Conservation (phyloP, 2,329 filamentous ascomycete species). For the Penicillium fuscoglaucum region DNA sequence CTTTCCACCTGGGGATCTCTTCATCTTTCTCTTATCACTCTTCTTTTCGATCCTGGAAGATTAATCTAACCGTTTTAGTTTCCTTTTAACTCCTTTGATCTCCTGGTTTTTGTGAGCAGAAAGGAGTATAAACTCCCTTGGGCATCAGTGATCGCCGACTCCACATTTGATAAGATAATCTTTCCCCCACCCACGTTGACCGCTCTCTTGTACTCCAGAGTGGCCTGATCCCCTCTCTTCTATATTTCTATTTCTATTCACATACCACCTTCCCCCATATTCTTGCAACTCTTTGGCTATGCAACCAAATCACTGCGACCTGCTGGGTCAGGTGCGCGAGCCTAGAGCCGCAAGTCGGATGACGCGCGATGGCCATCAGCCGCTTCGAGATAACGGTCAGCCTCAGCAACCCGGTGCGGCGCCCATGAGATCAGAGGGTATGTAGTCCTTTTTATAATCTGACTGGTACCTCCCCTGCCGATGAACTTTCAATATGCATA, state of each 20-base stretch:
- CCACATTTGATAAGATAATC: constrained; percentile 30
- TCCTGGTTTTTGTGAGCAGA: not conserved
- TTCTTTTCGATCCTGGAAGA: not conserved
- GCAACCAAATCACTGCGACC: constrained; percentile 44
- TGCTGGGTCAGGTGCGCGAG: constrained; percentile 39
- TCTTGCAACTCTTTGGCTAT: constrained; percentile 25
- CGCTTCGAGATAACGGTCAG: constrained; percentile 35
- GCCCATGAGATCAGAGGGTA: constrained; percentile 47
- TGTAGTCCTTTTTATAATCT: constrained; percentile 23
- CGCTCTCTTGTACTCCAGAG: constrained; percentile 23
- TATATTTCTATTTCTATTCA: constrained; percentile 11
- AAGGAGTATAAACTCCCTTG: constrained; percentile 11
- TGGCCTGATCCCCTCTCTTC: constrained; percentile 19
- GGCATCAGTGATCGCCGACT: constrained; percentile 24
- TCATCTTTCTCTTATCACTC: not conserved
- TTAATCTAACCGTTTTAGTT: not conserved
- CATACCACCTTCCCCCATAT: not conserved
- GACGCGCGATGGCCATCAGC: constrained; percentile 36
- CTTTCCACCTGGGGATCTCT: not conserved
- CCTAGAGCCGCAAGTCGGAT: constrained; percentile 33
- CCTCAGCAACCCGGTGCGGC: constrained; percentile 38
- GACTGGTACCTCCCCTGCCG: constrained; percentile 13
- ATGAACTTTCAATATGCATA: constrained; percentile 24
- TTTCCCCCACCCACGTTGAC: constrained; percentile 26
- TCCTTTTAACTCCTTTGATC: not conserved